Evolutionary conservation across 2,329 filamentous ascomycete species (phyloP).

Genomic region (Colletotrichum sp.): DNA sequence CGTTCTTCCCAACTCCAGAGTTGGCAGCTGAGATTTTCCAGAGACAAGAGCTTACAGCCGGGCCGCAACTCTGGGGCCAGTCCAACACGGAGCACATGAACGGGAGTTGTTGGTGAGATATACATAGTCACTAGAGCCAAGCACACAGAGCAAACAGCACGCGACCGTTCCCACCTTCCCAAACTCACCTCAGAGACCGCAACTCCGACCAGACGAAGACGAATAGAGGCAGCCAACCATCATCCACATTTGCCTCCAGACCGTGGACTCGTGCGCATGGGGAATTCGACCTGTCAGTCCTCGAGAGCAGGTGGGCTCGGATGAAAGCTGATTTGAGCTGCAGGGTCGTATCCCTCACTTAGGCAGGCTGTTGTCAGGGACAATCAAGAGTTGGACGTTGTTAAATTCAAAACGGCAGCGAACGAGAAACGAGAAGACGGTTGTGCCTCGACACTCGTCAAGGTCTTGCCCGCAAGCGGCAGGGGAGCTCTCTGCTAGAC

Average conservation of each 20-base stretch:
- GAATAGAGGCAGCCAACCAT: neutral
- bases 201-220: neutral
- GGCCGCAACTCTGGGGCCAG: neutral
- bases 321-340: conserved; percentile 1
- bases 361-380: neutral
- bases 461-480: neutral
- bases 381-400: neutral
- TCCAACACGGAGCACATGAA: neutral
- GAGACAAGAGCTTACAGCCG: neutral
- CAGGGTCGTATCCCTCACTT: neutral
- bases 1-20: neutral
- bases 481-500: neutral
- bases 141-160: neutral
- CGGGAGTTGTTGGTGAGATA: neutral
- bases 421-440: neutral
- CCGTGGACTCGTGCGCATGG: neutral
- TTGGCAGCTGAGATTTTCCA: neutral
- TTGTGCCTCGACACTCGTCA: neutral
- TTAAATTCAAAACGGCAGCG: neutral
- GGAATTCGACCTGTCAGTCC: neutral
- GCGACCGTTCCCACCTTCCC: neutral
- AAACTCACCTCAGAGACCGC: neutral
- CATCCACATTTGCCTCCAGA: neutral
- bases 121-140: neutral
- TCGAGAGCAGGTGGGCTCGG: neutral